phyloP scores from a whole-genome alignment of 805 yeast genomes.

The Ogataea chonburiensis region DNA sequence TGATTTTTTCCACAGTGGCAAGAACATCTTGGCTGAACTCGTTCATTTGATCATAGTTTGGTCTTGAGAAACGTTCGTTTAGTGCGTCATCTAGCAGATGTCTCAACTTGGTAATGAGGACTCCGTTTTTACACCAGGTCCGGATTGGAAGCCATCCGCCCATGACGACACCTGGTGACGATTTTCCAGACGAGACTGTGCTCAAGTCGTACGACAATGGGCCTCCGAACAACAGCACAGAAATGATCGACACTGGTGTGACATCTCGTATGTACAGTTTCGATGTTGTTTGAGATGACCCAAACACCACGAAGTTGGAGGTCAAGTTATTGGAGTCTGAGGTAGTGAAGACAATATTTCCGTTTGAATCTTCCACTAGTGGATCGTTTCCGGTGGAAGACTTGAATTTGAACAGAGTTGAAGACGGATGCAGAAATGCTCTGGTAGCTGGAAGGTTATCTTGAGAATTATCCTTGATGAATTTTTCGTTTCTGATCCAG shows the following conservation, averaged over 20 bases:
- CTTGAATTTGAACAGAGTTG: conserved; percentile 55
- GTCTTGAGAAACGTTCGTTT: conserved; percentile 55
- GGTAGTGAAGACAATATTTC: conserved; percentile 34
- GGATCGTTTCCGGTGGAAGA: conserved; percentile 21
- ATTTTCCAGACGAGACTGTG: conserved; percentile 39
- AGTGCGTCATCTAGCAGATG: conserved; percentile 64
- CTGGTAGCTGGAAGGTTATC: conserved; percentile 55
- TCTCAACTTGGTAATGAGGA: conserved; percentile 70
- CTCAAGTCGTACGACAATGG: conserved; percentile 57
- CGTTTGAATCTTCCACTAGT: conserved; percentile 29
- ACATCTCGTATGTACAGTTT: conserved; percentile 71
- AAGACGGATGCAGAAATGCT: conserved; percentile 85
- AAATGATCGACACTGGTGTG: conserved; percentile 74
- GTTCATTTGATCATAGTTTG: conserved; percentile 33
- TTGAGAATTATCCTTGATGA: conserved; percentile 28
- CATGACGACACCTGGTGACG: conserved; percentile 80
- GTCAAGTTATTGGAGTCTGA: conserved; percentile 28
- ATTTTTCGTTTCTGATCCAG: conserved; percentile 68
- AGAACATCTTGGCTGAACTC: conserved; percentile 37
- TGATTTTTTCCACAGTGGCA: conserved; percentile 39
- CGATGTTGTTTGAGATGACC: conserved; percentile 55
- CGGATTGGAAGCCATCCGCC: conserved; percentile 88
- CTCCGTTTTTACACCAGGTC: conserved; percentile 95
- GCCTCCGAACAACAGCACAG: conserved; percentile 82
- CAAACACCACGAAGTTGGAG: conserved; percentile 63